Evolutionary conservation across 768 basidiomycete genomes (phyloP).

Genomic region (Boletus reticulatus): DNA sequence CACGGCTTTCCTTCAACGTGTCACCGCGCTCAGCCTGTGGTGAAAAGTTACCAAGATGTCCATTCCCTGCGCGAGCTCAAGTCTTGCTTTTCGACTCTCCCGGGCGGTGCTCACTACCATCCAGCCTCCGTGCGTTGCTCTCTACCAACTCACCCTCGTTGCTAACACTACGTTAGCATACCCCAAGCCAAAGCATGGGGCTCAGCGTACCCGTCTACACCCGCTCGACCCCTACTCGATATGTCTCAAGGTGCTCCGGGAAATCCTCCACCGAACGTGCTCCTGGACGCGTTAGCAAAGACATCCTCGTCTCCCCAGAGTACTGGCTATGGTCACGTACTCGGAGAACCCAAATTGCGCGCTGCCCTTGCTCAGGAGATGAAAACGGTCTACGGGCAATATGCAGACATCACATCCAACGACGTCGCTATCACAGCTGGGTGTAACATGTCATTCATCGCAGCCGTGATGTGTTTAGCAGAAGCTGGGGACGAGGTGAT

Average conservation of each 20-base stretch:
- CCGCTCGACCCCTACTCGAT: conserved; percentile 53
- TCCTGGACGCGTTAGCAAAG: conserved; percentile 48
- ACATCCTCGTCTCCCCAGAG: conserved; percentile 42
- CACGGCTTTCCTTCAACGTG: too few relatives aligned
- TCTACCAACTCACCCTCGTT: not conserved
- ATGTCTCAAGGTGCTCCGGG: conserved; percentile 80
- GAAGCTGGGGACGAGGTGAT: conserved; percentile 70
- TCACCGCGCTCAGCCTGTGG: too few relatives aligned
- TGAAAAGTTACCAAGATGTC: conserved; percentile 5
- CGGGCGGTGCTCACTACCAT: conserved; percentile 42
- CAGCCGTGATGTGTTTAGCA: conserved; percentile 60
- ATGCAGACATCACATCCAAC: conserved; percentile 44
- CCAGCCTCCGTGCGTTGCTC: conserved; percentile 41
- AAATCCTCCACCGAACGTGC: conserved; percentile 50
- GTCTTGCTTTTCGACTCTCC: conserved; percentile 38
- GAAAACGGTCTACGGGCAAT: conserved; percentile 51
- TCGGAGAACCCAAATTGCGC: conserved; percentile 56
- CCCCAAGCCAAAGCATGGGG: conserved; percentile 60
- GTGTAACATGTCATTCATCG: conserved; percentile 71
- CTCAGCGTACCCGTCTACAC: conserved; percentile 38
- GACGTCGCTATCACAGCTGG: conserved; percentile 73
- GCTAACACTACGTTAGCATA: conserved; percentile 38
- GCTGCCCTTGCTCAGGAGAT: conserved; percentile 59
- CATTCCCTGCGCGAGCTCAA: not conserved
- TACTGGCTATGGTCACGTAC: conserved; percentile 57